Conservation (phyloP, 2,329 filamentous ascomycete species). For the Aspergillus alliaceus region DNA sequence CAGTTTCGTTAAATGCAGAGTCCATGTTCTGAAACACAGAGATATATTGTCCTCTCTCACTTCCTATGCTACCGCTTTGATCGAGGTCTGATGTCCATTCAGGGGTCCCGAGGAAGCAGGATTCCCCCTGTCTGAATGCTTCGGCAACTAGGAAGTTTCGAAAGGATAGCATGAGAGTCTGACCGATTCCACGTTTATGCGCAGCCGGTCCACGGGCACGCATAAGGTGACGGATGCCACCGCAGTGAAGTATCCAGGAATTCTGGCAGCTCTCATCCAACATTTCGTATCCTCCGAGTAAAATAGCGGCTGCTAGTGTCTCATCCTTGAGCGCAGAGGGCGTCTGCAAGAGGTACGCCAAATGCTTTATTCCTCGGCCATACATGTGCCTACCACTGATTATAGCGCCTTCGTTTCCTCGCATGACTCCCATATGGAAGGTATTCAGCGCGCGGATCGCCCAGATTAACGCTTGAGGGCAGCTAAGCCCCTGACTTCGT, state of each 20-base stretch:
- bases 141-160: slow-evolving; percentile 10
- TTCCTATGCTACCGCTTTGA: not conserved
- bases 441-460: slow-evolving; percentile 10
- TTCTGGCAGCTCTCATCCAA: slow-evolving; percentile 7
- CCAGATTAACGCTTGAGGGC: slow-evolving; percentile 9
- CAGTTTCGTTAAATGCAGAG: not conserved
- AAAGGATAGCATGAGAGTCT: slow-evolving; percentile 10
- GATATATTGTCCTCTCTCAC: not conserved
- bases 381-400: slow-evolving; percentile 12
- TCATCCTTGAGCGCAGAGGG: slow-evolving; percentile 7
- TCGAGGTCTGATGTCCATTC: slow-evolving; percentile 6
- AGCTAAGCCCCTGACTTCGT: not conserved
- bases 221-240: slow-evolving; percentile 11
- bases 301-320: slow-evolving; percentile 8
- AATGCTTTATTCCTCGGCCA: slow-evolving; percentile 5
- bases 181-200: slow-evolving; percentile 11
- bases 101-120: slow-evolving; percentile 9
- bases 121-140: not conserved
- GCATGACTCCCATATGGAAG: slow-evolving; percentile 6
- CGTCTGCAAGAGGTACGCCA: slow-evolving; percentile 4
- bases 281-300: slow-evolving; percentile 14
- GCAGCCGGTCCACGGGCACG: slow-evolving; percentile 9
- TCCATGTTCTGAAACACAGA: not conserved
- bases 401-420: not conserved
- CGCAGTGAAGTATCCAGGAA: slow-evolving; percentile 9